A percentile compares a stretch with the other conserved stretches of the same genome.
These are phyloP conservation scores for Ottelia alismoides DNA, from an alignment of 106 monocot species.

Conservation along the genomic window DNA sequence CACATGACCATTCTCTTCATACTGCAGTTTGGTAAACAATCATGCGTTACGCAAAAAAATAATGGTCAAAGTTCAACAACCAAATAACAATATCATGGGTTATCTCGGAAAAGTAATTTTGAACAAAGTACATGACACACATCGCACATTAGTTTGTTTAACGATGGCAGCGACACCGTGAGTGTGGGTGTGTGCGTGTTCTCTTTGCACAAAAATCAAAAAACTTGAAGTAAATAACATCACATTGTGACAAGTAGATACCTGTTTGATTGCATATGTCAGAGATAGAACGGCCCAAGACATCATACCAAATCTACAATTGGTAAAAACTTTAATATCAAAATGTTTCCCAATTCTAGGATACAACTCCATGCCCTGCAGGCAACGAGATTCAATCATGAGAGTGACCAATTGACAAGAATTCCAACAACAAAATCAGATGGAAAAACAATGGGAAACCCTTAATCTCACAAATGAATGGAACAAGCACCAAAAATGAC, in stretches of 20 bases:
- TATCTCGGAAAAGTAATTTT: no score
- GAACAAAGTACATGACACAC: no score
- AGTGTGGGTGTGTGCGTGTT: no score
- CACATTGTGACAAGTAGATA: no score
- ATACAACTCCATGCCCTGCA: constrained; percentile 95
- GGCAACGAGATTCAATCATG: background rate
- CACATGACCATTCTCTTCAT: constrained; percentile 66
- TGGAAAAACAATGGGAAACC: background rate
- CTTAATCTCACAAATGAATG: background rate
- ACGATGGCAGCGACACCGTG: no score
- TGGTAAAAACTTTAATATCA: constrained; percentile 97
- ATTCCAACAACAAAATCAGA: background rate
- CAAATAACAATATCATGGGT: no score
- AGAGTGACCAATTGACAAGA: background rate
- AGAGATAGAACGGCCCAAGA: constrained; percentile 97
- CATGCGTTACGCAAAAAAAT: no score
- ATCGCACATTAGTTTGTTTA: no score
- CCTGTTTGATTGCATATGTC: constrained; percentile 99
- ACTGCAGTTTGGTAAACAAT: no score
- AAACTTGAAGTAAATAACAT: no score
- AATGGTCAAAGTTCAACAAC: no score
- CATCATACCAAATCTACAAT: constrained; percentile 99
- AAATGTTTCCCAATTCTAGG: constrained; percentile 92
- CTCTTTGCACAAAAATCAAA: no score
- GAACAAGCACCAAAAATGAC: background rate